Conservation (phyloP, 108 stramenopile species). For the Craspedostauros australis region DNA sequence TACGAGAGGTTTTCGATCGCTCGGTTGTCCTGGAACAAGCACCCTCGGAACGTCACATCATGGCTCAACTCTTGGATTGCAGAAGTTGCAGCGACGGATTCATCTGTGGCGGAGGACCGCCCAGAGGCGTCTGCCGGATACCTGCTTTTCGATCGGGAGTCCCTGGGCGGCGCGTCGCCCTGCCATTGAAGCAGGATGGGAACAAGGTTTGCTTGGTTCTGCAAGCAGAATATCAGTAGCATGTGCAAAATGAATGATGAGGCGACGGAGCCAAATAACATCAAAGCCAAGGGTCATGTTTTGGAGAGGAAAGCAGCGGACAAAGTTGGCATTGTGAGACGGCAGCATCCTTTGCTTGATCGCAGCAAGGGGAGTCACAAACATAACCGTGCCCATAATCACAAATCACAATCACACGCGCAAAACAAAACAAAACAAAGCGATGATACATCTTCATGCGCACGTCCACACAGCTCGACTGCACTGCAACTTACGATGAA, state of each 20-base stretch:
- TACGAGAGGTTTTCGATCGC: conserved; percentile 2
- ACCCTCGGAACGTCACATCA: conserved; percentile 15
- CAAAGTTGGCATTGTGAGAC: too few relatives aligned
- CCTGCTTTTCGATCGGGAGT: neutral
- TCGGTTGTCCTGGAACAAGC: conserved; percentile 21
- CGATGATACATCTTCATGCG: too few relatives aligned
- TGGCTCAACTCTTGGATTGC: conserved; percentile 7
- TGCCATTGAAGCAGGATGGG: conserved; percentile 26
- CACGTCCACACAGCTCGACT: too few relatives aligned
- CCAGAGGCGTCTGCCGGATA: too few relatives aligned
- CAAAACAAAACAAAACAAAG: too few relatives aligned
- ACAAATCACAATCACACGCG: too few relatives aligned
- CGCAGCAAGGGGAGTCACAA: too few relatives aligned
- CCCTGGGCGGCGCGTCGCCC: conserved; percentile 1
- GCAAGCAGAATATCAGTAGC: too few relatives aligned
- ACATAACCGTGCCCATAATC: too few relatives aligned
- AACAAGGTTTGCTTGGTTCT: conserved; percentile 13
- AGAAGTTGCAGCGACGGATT: neutral
- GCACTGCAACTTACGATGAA: conserved; percentile 23
- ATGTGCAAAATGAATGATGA: neutral
- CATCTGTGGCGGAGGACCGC: too few relatives aligned
- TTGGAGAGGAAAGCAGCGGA: neutral
- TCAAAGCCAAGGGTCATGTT: neutral
- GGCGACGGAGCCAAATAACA: neutral
- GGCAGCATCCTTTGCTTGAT: too few relatives aligned